A percentile compares a stretch with the other conserved stretches of the same genome.
These are phyloP conservation scores for Malus orientalis DNA, from an alignment of 306 rosid species.

Conservation along the genomic window DNA sequence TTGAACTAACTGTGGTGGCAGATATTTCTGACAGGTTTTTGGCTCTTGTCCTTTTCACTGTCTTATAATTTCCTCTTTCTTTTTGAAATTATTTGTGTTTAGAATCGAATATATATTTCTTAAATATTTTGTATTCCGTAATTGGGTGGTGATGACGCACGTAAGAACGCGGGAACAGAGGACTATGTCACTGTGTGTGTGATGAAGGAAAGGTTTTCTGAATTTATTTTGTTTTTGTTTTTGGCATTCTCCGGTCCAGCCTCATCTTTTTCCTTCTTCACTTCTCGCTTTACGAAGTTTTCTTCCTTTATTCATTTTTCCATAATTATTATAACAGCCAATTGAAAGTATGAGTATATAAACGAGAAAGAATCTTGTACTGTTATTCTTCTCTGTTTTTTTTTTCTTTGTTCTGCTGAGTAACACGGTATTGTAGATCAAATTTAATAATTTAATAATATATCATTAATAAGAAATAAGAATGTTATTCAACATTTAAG, in stretches of 20 bases:
- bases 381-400: too few relatives aligned
- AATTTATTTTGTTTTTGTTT: constrained; percentile 4
- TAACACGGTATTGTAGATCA: too few relatives aligned
- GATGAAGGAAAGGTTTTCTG: constrained; percentile 39
- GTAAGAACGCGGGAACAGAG: constrained; percentile 47
- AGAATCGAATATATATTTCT: too few relatives aligned
- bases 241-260: constrained; percentile 22
- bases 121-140: not conserved
- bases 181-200: not conserved
- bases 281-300: constrained; percentile 31
- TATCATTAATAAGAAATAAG: too few relatives aligned
- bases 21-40: constrained; percentile 55
- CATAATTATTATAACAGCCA: not conserved
- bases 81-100: not conserved
- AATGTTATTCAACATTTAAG: accelerated
- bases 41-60: constrained; percentile 44
- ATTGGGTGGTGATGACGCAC: constrained; percentile 49
- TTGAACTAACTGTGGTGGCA: constrained; percentile 43
- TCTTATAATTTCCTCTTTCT: not conserved
- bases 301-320: not conserved
- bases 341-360: not conserved
- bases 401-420: too few relatives aligned
- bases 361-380: not conserved
- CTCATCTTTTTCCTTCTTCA: constrained; percentile 30
- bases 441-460: too few relatives aligned